phyloP scores from a whole-genome alignment of 805 yeast genomes.

The Metschnikowia cubensis region DNA sequence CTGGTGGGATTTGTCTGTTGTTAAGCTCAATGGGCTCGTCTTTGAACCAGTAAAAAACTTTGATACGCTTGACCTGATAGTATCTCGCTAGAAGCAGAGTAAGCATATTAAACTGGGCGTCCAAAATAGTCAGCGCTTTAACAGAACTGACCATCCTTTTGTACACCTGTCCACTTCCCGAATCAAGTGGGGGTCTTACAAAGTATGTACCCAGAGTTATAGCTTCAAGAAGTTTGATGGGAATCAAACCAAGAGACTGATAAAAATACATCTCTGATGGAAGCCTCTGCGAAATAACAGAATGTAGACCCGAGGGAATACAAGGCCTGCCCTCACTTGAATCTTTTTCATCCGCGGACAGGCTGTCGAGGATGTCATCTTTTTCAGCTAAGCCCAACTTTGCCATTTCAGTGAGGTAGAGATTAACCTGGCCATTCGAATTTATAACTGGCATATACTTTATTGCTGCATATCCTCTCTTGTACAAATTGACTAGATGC shows the following conservation, averaged over 20 bases:
- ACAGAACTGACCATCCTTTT: conserved; percentile 47
- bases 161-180: conserved; percentile 56
- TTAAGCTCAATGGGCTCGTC: conserved; percentile 42
- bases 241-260: conserved; percentile 70
- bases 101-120: conserved; percentile 60
- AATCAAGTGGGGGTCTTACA: conserved; percentile 65
- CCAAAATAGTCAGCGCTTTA: conserved; percentile 48
- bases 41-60: conserved; percentile 52
- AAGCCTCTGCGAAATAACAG: conserved; percentile 74
- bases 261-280: conserved; percentile 85
- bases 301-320: conserved; percentile 79
- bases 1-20: conserved; percentile 52
- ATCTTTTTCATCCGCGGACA: background rate
- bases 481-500: conserved; percentile 47
- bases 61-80: conserved; percentile 69
- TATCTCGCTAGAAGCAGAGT: conserved; percentile 77
- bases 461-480: conserved; percentile 65
- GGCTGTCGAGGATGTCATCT: conserved; percentile 5
- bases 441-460: conserved; percentile 73
- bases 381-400: conserved; percentile 25
- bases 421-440: conserved; percentile 62
- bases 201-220: conserved; percentile 59
- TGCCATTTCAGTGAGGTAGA: conserved; percentile 43
- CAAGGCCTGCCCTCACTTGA: conserved; percentile 12
- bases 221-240: conserved; percentile 60